These are phyloP conservation scores for Sungouiella blattae DNA, from an alignment of 805 yeast species.

Conservation along the genomic window DNA sequence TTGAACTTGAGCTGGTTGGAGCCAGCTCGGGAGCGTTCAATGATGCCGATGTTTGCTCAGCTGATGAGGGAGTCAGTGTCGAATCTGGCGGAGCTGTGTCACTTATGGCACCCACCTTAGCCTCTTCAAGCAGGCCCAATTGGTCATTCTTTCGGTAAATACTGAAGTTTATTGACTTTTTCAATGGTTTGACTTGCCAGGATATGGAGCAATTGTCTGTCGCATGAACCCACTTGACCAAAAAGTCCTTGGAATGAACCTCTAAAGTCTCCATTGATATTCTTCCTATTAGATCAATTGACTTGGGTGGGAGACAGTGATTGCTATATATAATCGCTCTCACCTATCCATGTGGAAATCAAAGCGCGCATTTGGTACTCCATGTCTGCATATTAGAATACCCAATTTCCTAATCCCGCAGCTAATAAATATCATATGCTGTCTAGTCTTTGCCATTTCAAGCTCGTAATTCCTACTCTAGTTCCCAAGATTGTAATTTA, in stretches of 20 bases:
- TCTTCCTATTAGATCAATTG: too few relatives aligned
- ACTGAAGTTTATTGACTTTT: constrained; percentile 39
- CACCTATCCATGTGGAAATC: not conserved
- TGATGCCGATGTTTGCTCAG: not conserved
- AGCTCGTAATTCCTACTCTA: too few relatives aligned
- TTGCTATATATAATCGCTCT: not conserved
- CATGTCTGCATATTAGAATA: too few relatives aligned
- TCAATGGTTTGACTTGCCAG: constrained; percentile 80
- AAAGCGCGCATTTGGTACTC: too few relatives aligned
- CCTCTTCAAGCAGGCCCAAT: not conserved
- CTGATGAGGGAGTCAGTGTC: not conserved
- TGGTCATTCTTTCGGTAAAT: constrained; percentile 33
- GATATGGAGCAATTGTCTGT: constrained; percentile 62
- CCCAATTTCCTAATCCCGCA: too few relatives aligned
- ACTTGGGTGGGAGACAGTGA: too few relatives aligned
- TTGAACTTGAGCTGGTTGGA: not conserved
- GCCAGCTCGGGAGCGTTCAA: not conserved
- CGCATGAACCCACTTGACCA: constrained; percentile 86
- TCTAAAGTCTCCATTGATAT: constrained; percentile 82
- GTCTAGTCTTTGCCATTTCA: too few relatives aligned
- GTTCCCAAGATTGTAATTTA: too few relatives aligned
- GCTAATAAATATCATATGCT: too few relatives aligned
- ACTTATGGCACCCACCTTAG: not conserved
- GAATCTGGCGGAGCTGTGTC: not conserved
- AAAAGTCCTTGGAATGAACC: constrained; percentile 82